Base-by-base conservation (phyloP, 2,329 filamentous ascomycete species). In the Endocalyx cinctus region DNA sequence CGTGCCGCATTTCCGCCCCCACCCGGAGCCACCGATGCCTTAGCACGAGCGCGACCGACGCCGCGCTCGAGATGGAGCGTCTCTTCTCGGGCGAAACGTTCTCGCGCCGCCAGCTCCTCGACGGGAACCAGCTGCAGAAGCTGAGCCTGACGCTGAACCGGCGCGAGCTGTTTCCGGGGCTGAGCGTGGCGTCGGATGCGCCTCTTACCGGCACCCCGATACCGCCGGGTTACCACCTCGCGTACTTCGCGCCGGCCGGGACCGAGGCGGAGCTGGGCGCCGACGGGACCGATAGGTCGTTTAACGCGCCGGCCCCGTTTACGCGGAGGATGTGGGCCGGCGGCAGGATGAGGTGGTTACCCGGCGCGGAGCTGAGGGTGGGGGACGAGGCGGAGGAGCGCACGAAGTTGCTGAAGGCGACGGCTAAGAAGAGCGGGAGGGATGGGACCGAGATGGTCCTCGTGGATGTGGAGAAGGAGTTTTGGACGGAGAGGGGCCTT, bases 311-410 rank as follows among this genome's bases (percentile, higher is more conserved):
- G 0, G 40, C 58, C 4, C 77, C 77, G 0, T 83, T 81, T 37
- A 79, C 75, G 2, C 58, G 78, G 18, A 65, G 79, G 10, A 82
- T 83, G 79, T 83, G 79, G 79, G 79, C 79, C 0, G 79, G 78
- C 2, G 79, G 79, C 1, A 62, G 65, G 35, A 73, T 82, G 55
- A 51, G 54, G 11, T 80, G 76, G 74, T 48, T 42, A 29, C 35
- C 20, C 20, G 20, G 8, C 20, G 20, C 25, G 10, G 42, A 52
- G 13, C 51, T 82, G 38, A 59, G 63, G 2, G 67, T 80, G 2
- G 77, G 75, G 2, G 71, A 79, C 40, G 55, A 64, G 14, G 72
- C 72, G 2, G 67, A 63, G 22, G 79, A 83, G 56, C 67, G 58
- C 16, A 82, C 78, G 3, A 65, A 54, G 33, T 59, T 82, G 10